phyloP scores from a whole-genome alignment of 2,329 filamentous ascomycete species.

The Tolypocladium amazonense region DNA sequence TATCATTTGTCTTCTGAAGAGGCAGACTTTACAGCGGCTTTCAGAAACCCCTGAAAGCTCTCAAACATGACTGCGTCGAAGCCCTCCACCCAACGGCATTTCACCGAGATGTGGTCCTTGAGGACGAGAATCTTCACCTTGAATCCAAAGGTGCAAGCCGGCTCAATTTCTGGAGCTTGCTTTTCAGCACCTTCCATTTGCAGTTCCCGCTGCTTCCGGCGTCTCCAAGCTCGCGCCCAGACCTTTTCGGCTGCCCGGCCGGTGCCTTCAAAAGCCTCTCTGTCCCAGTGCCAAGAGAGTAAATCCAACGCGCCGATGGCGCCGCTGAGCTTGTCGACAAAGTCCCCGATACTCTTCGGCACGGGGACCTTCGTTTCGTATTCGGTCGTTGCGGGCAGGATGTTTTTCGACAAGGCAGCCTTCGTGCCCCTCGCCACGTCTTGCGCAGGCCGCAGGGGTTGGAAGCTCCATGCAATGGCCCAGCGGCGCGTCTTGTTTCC shows the following conservation, averaged over 20 bases:
- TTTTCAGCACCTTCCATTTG: background rate
- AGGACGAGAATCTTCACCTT: constrained; percentile 36
- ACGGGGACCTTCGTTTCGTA: constrained; percentile 33
- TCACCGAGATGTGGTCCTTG: constrained; percentile 31
- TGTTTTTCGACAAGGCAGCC: constrained; percentile 24
- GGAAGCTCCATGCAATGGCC: constrained; percentile 84
- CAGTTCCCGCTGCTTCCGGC: constrained; percentile 38
- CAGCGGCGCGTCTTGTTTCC: constrained; percentile 72
- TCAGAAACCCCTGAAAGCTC: constrained; percentile 77
- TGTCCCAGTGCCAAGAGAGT: constrained; percentile 52
- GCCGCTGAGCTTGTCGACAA: constrained; percentile 25
- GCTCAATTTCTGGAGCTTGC: constrained; percentile 4
- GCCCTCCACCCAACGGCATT: constrained; percentile 59
- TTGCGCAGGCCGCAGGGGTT: constrained; percentile 48
- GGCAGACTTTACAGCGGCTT: constrained; percentile 21
- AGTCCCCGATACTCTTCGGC: constrained; percentile 25
- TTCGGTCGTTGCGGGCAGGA: constrained; percentile 33
- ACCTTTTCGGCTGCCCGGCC: constrained; percentile 61
- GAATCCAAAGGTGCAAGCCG: constrained; percentile 44
- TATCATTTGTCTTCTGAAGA: background rate
- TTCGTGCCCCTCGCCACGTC: constrained; percentile 33
- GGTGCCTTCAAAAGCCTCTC: constrained; percentile 39
- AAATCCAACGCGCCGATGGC: constrained; percentile 48
- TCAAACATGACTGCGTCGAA: constrained; percentile 65
- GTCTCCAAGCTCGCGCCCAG: constrained; percentile 65